These are phyloP conservation scores for Fusarium kyushuense DNA, from an alignment of 2,329 filamentous ascomycete genomes.

Conservation along the genomic window DNA sequence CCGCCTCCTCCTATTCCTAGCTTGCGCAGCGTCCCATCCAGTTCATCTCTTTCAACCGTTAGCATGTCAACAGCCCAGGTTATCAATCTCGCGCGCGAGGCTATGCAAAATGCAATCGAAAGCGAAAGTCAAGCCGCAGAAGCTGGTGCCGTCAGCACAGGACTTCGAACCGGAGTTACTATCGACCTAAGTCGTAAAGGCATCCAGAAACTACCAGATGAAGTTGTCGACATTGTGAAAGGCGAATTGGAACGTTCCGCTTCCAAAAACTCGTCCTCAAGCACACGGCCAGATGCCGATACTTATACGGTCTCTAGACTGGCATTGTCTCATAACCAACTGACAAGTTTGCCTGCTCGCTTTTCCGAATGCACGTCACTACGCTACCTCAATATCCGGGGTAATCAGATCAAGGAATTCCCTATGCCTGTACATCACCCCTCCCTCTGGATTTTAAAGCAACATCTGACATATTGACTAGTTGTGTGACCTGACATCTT, in stretches of 20 bases:
- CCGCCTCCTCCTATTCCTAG: constrained; percentile 61
- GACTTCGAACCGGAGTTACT: constrained; percentile 77
- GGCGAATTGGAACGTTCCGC: constrained; percentile 77
- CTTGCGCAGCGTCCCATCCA: constrained; percentile 61
- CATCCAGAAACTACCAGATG: constrained; percentile 77
- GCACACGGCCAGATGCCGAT: constrained; percentile 33
- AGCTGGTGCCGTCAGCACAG: constrained; percentile 68
- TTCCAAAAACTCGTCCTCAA: constrained; percentile 18
- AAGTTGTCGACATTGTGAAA: constrained; percentile 80
- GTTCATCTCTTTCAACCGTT: constrained; percentile 62
- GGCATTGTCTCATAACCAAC: constrained; percentile 83
- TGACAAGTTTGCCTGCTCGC: constrained; percentile 75
- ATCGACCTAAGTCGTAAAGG: constrained; percentile 82
- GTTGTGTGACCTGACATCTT: constrained; percentile 86
- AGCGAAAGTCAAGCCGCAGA: constrained; percentile 74
- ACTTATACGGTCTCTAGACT: constrained; percentile 63
- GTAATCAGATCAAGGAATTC: constrained; percentile 77
- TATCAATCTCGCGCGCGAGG: constrained; percentile 72
- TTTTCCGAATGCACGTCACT: constrained; percentile 82
- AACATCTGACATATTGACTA: constrained; percentile 55
- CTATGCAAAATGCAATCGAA: constrained; percentile 74
- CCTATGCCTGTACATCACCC: constrained; percentile 63
- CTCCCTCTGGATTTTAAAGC: constrained; percentile 16
- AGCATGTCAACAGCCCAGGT: constrained; percentile 72
- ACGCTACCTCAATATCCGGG: constrained; percentile 83